These are phyloP conservation scores for Linnemannia hyalina DNA, from an alignment of 192 early-diverging fungal species.

Conservation along the genomic window DNA sequence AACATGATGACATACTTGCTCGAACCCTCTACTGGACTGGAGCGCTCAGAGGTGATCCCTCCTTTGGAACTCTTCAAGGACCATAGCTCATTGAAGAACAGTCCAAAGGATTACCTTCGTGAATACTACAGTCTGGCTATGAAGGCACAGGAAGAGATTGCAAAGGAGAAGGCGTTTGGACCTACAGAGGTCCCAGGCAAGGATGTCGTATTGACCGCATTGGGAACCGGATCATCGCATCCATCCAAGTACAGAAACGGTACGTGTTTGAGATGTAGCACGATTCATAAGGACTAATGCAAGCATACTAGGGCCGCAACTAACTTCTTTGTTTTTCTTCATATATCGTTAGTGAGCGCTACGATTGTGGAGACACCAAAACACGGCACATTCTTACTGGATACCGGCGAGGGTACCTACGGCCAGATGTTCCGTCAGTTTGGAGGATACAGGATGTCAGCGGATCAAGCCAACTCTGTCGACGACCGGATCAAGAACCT, in stretches of 20 bases:
- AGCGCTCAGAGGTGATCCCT: constrained; percentile 44
- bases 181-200: constrained; percentile 49
- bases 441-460: constrained; percentile 28
- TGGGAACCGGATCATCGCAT: constrained; percentile 93
- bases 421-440: constrained; percentile 85
- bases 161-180: constrained; percentile 1
- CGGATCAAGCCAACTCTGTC: constrained; percentile 55
- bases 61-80: constrained; percentile 5
- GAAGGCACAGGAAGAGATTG: constrained; percentile 45
- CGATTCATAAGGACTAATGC: neutral
- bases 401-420: constrained; percentile 92
- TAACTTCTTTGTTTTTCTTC: neutral
- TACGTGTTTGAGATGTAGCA: constrained; percentile 31
- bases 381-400: constrained; percentile 81
- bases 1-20: constrained; percentile 69
- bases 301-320: neutral
- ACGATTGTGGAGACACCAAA: constrained; percentile 78
- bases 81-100: neutral
- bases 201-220: constrained; percentile 72
- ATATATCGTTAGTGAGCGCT: constrained; percentile 73
- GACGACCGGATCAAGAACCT: constrained; percentile 70
- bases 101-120: constrained; percentile 11
- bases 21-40: constrained; percentile 73
- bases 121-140: constrained; percentile 58
- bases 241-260: constrained; percentile 94